These are phyloP conservation scores for Wallacemonas rigidus DNA, from an alignment of 208 protist species.

Conservation along the genomic window DNA sequence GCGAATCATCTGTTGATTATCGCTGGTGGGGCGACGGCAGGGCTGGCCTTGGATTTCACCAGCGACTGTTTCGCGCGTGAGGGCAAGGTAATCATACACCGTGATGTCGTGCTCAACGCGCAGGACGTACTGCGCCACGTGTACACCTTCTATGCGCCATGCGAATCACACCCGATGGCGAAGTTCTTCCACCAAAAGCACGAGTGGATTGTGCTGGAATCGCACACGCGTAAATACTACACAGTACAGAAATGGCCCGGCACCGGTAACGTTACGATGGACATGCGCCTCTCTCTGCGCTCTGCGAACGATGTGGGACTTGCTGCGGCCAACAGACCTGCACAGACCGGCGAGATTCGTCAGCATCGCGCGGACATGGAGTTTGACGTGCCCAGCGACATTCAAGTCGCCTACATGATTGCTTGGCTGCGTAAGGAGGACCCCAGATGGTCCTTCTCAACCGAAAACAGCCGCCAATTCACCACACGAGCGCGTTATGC, in stretches of 20 bases:
- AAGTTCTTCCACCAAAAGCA: constrained; percentile 85
- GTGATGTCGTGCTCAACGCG: constrained; percentile 84
- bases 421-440: constrained; percentile 92
- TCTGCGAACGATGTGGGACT: constrained; percentile 88
- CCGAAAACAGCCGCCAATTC: constrained; percentile 90
- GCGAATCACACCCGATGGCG: constrained; percentile 66
- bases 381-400: constrained; percentile 86
- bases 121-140: constrained; percentile 83
- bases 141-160: constrained; percentile 87
- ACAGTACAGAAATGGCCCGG: constrained; percentile 85
- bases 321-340: constrained; percentile 61
- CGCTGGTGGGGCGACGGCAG: constrained; percentile 48
- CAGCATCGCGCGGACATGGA: constrained; percentile 85
- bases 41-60: constrained; percentile 79
- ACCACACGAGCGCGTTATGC: constrained; percentile 80
- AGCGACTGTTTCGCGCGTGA: constrained; percentile 81
- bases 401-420: constrained; percentile 91
- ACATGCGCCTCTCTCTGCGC: constrained; percentile 79
- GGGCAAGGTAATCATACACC: constrained; percentile 83
- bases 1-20: constrained; percentile 69
- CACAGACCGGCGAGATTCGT: constrained; percentile 82
- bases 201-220: constrained; percentile 91
- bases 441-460: constrained; percentile 89
- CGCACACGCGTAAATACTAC: constrained; percentile 72
- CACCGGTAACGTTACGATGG: constrained; percentile 86